phyloP scores from a whole-genome alignment of 306 rosid genomes.

The Senna tora region DNA sequence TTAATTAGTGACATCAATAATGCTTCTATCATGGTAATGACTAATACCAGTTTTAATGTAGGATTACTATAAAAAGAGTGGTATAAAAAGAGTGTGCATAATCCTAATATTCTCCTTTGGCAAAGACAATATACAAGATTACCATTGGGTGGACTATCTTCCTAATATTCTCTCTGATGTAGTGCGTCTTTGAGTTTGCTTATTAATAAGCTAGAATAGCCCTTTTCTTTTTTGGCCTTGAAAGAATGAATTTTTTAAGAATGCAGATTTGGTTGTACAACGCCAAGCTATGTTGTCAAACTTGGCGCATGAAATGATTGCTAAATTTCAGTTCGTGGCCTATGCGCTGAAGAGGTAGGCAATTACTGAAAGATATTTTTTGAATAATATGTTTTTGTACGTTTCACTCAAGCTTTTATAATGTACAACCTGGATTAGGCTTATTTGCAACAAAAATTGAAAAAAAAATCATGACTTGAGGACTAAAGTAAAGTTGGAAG shows the following conservation, averaged over 20 bases:
- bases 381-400: conserved; percentile 12
- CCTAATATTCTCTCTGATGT: no score
- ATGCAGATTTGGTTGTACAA: conserved; percentile 93
- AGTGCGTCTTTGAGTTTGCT: no score
- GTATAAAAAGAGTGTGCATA: no score
- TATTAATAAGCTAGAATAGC: conserved; percentile 99
- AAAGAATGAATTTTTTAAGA: conserved; percentile 91
- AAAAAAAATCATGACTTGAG: conserved; percentile 94
- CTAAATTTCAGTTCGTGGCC: conserved; percentile 96
- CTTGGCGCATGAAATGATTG: conserved; percentile 98
- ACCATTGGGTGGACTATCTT: no score
- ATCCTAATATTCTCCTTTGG: no score
- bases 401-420: conserved; percentile 25
- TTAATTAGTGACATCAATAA: no score
- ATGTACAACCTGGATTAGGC: conserved; percentile 67
- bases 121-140: no score
- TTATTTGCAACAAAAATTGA: conserved; percentile 96
- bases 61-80: no score
- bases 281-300: conserved; percentile 97
- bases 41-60: no score
- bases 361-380: conserved; percentile 32
- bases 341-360: conserved; percentile 97
- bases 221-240: no score
- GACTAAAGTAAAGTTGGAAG: conserved; percentile 97
- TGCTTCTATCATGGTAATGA: no score